Base-by-base conservation (phyloP, 768 basidiomycete genomes). In the Gautieria morchelliformis region DNA sequence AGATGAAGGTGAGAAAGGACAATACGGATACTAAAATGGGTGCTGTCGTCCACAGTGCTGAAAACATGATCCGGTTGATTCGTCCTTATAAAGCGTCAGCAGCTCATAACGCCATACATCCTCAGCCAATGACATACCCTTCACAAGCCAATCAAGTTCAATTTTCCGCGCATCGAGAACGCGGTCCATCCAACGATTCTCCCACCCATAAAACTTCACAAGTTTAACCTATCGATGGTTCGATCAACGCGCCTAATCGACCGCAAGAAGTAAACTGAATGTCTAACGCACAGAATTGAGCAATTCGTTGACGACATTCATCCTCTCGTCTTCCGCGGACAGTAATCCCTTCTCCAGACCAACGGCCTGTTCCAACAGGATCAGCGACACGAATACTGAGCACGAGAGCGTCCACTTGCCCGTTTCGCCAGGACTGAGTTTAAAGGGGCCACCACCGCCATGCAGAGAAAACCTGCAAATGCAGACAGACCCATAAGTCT, bases 141-240 rank as follows among this genome's bases (percentile, higher is more conserved):
- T 58, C 5, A 42, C 53, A 19, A 59, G 77, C 85, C 89, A 89
- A 55, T 76, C 70, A 70, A 93, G 75, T 71, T 94, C 93, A 14
- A 70, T 70, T 42, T 77, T 76, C 59, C 92, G 75, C 2, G 86
- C 80, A 44, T 84, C 82, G 56, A 83, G 64, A 0, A 77, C 82
- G 12, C 82, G 75, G 27, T 77, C 69, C 42, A 87, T 85, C 89
- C 90, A 91, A 12, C 79, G 77, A 42, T 83, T 77, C 62, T 88
- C 86, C 78, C 87, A 89, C 1, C 87, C 87, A 60, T 89, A 89
- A 74, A 89, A 88, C 68, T 89, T 88, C 74, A 87, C 83, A 64
- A 87, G 86, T 68, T 86, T 86, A 56, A 85, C 71, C 79, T 81
- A 59, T 8, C 24, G 41, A 12, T 17, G n/a, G 42, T 9, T 8